These are phyloP conservation scores for Hemileccinum impolitum DNA, from an alignment of 768 basidiomycete species.

Conservation along the genomic window DNA sequence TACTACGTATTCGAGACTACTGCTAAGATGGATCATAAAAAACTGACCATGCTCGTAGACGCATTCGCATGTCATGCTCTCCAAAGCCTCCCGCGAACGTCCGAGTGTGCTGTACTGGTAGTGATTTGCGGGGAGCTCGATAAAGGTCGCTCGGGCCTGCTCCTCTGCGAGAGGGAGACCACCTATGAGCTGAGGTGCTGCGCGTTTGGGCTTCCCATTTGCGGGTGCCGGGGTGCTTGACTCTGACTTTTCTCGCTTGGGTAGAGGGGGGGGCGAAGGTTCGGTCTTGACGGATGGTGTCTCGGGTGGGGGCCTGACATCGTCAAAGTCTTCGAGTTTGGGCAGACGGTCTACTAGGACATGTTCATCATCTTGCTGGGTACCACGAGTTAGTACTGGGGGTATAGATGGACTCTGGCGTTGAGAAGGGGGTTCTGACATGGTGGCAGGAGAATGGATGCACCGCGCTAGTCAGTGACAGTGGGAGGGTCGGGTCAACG, in stretches of 20 bases:
- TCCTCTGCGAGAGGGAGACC: constrained; percentile 76
- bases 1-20: constrained; percentile 31
- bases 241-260: constrained; percentile 33
- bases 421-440: constrained; percentile 28
- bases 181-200: constrained; percentile 67
- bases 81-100: constrained; percentile 81
- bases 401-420: constrained; percentile 28
- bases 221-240: constrained; percentile 35
- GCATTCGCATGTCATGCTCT: constrained; percentile 97
- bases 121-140: constrained; percentile 69
- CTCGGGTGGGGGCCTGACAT: constrained; percentile 25
- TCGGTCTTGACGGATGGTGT: constrained; percentile 29
- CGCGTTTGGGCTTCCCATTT: constrained; percentile 35
- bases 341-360: constrained; percentile 2
- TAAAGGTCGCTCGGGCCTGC: constrained; percentile 69
- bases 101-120: constrained; percentile 89
- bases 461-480: constrained; percentile 11
- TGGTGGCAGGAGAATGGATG: constrained; percentile 14
- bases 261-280: constrained; percentile 27
- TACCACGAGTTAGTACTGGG: constrained; percentile 7
- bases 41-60: constrained; percentile 76
- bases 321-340: constrained; percentile 22
- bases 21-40: constrained; percentile 10
- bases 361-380: constrained; percentile 14
- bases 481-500: constrained; percentile 11